These are phyloP conservation scores for Alternaria rosae DNA, from an alignment of 2,329 filamentous ascomycete species.

Conservation along the genomic window DNA sequence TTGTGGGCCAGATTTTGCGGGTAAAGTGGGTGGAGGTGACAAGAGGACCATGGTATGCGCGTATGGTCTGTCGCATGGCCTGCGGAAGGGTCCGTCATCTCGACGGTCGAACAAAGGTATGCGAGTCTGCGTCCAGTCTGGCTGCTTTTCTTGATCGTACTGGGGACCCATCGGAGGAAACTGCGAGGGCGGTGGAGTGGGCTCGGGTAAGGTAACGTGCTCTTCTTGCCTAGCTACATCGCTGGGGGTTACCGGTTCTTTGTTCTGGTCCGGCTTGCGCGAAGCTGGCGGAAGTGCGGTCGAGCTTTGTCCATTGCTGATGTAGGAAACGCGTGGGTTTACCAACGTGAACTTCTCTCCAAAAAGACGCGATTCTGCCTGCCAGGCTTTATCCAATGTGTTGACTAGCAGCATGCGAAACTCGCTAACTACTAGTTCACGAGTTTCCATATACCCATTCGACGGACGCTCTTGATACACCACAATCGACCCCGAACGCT, in stretches of 20 bases:
- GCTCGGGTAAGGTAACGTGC: background rate
- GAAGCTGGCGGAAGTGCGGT: too few species aligned
- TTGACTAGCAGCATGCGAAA: constrained; percentile 1
- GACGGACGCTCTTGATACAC: background rate
- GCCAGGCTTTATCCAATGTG: background rate
- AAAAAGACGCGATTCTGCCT: background rate
- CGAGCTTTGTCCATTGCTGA: too few species aligned
- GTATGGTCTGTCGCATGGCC: background rate
- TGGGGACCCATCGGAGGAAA: background rate
- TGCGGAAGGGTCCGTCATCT: constrained; percentile 4
- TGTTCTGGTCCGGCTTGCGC: background rate
- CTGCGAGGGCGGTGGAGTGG: background rate
- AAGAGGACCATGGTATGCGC: background rate
- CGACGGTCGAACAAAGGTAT: background rate
- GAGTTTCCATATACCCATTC: background rate
- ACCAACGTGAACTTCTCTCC: background rate
- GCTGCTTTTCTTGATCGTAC: constrained; percentile 3
- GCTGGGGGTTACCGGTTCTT: background rate
- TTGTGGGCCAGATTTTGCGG: background rate
- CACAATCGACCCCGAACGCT: background rate
- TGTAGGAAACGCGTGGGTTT: background rate
- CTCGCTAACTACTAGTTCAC: background rate
- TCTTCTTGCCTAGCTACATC: background rate
- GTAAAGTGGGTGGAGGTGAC: too few species aligned
- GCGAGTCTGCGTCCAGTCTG: constrained; percentile 6